Evolutionary conservation across 257 asterid genomes (phyloP), one percentile per base, ranked within the genome.

Genomic region (Solanum corneliomulleri): DNA sequence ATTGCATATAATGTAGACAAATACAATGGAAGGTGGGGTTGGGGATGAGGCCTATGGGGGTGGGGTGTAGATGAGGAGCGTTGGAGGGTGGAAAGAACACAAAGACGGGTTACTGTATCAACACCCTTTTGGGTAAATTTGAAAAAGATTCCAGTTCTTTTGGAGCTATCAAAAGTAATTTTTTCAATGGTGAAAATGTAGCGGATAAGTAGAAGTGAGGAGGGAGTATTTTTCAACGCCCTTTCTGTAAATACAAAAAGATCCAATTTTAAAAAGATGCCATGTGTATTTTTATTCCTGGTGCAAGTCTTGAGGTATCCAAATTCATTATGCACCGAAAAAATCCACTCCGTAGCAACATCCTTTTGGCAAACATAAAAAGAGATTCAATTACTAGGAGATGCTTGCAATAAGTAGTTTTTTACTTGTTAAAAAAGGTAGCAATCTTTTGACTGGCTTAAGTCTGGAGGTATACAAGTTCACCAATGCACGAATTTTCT

Each of bases 401-500:
- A 52, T 52, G 62, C 23, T 52, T 52, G 62, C 62, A 0, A 52
- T 52, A 52, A 52, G 62, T 52, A 52, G 62, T 52, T 21, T 52
- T 52, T 52, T 16, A 52, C 60, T 52, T 52, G 60, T 16, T 52
- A 52, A 52, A 52, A 52, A 52, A 52, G 27, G 68, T 60, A 66
- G 74, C 37, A 68, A 68, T 68, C 37, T 68, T 68, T 68, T 68
- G 37, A 14, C 20, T 69, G 99, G 98, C 42, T 97, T 97, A 85
- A 94, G 97, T 87, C 97, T 96, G 76, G 98, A 94, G 98, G 99
- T 96, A 91, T 42, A 39, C 74, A 42, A 41, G 33, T 31, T 70
- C 49, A 18, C 35, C 15, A 60, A 37, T 82, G 64, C 72, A 60
- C 72, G 9, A 69, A 14, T 69, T 69, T 69, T 14, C 42, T 69